Percentiles rank a stretch among this genome's conserved stretches.
phyloP scores from a whole-genome alignment of 768 basidiomycete genomes.

The Lactarius trivialis region DNA sequence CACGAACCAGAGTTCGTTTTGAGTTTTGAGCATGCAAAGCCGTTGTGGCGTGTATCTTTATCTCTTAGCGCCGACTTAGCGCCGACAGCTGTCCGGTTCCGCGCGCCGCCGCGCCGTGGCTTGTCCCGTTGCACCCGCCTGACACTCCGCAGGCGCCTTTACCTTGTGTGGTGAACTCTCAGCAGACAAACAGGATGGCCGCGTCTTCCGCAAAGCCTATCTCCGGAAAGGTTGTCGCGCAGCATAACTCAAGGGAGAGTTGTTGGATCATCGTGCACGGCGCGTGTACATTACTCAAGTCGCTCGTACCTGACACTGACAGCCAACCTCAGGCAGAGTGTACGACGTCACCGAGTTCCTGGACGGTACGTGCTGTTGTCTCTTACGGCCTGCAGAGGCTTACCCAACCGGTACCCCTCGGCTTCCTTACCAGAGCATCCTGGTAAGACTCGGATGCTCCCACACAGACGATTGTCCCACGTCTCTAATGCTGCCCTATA shows the following conservation, averaged over 20 bases:
- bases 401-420: background rate
- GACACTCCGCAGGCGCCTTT: background rate
- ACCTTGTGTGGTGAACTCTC: background rate
- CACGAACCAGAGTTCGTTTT: too few species aligned
- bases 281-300: background rate
- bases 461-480: background rate
- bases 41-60: background rate
- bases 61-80: background rate
- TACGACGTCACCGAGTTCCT: conserved; percentile 42
- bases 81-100: too few species aligned
- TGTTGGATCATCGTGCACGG: conserved; percentile 25
- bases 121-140: background rate
- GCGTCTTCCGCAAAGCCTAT: background rate
- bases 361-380: conserved; percentile 26
- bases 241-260: conserved; percentile 21
- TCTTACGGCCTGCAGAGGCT: background rate
- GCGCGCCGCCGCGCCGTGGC: too few species aligned
- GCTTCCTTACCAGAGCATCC: conserved; percentile 14
- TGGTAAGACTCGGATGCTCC: conserved; percentile 5
- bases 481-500: conserved; percentile 2
- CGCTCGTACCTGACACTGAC: background rate
- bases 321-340: conserved; percentile 30
- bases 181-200: background rate
- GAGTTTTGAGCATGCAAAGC: too few species aligned
- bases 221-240: conserved; percentile 18